Evolutionary conservation across 2,329 filamentous ascomycete genomes (phyloP).

Genomic region (Xylaria sp.): DNA sequence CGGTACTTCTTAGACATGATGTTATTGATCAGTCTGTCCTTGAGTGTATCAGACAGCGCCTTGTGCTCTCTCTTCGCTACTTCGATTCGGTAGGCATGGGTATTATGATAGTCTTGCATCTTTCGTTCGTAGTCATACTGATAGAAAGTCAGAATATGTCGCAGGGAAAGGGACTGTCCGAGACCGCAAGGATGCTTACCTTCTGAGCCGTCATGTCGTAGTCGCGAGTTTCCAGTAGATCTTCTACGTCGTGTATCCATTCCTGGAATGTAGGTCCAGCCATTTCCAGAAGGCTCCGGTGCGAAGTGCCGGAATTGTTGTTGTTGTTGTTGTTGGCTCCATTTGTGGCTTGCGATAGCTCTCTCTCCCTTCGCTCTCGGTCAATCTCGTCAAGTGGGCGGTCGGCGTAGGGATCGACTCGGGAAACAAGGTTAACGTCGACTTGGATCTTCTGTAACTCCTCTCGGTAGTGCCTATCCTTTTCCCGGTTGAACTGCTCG

Average conservation of each 20-base stretch:
- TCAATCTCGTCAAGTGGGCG: conserved; percentile 58
- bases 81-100: conserved; percentile 70
- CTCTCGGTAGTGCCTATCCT: conserved; percentile 85
- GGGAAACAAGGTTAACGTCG: conserved; percentile 41
- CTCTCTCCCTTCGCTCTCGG: conserved; percentile 53
- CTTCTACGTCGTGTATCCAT: conserved; percentile 88
- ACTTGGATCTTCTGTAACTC: conserved; percentile 88
- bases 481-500: conserved; percentile 80
- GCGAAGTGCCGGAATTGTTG: conserved; percentile 45
- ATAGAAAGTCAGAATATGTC: conserved; percentile 40
- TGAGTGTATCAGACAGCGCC: conserved; percentile 68
- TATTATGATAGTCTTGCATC: conserved; percentile 68
- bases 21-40: conserved; percentile 74
- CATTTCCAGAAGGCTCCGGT: conserved; percentile 72
- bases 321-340: conserved; percentile 49
- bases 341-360: conserved; percentile 52
- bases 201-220: conserved; percentile 82
- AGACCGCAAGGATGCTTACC: conserved; percentile 60
- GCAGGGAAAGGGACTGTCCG: neutral
- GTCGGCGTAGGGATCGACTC: conserved; percentile 53
- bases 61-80: conserved; percentile 71
- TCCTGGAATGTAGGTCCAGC: conserved; percentile 87
- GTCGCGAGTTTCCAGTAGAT: conserved; percentile 88
- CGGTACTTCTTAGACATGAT: conserved; percentile 73
- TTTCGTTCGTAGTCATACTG: conserved; percentile 74